Percentiles rank a stretch among this genome's conserved stretches.
phyloP scores from a whole-genome alignment of 73 alveolate genomes.

The Tetrahymena thermophila region DNA sequence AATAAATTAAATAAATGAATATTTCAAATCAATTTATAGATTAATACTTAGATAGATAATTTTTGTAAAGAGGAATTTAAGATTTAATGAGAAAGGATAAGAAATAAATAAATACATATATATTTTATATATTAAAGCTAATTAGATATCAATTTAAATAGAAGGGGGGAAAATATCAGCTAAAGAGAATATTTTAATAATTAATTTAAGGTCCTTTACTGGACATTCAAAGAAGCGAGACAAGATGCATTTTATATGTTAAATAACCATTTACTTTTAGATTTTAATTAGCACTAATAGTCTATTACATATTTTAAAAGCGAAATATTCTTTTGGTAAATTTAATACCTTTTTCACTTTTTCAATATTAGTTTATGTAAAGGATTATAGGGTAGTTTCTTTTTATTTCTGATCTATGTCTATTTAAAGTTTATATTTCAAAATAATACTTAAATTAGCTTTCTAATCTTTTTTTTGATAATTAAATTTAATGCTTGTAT shows the following conservation, averaged over 20 bases:
- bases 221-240: neutral
- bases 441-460: neutral
- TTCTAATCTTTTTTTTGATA: too few species aligned
- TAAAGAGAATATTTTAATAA: neutral
- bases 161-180: neutral
- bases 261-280: too few species aligned
- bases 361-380: neutral
- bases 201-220: neutral
- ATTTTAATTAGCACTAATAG: neutral
- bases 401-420: neutral
- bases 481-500: neutral
- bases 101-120: too few species aligned
- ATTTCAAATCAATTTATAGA: too few species aligned
- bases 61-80: too few species aligned
- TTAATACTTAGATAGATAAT: neutral
- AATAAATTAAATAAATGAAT: neutral
- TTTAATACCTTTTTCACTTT: neutral
- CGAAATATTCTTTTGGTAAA: neutral
- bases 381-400: neutral
- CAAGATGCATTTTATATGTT: neutral
- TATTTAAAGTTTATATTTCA: neutral
- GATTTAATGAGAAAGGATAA: too few species aligned
- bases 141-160: neutral
- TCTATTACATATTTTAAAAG: neutral
- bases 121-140: too few species aligned